Evolutionary conservation across 805 yeast species (phyloP).

Genomic region (Starmera dryadoides): DNA sequence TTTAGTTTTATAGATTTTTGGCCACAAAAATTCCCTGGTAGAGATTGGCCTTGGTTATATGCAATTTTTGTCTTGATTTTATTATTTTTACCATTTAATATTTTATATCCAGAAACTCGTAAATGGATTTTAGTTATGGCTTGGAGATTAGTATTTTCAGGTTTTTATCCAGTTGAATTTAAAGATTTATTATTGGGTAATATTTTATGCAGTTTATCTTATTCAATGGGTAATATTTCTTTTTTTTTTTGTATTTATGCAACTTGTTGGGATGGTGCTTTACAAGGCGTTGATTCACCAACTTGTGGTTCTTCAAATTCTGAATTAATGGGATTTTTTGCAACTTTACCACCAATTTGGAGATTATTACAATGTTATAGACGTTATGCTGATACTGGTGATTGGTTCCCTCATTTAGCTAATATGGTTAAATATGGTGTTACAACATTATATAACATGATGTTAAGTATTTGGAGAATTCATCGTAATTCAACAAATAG

Average conservation of each 20-base stretch:
- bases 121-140: slow-evolving; percentile 69
- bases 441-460: slow-evolving; percentile 59
- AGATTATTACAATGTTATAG: slow-evolving; percentile 85
- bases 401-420: slow-evolving; percentile 93
- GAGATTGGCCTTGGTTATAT: slow-evolving; percentile 77
- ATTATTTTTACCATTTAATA: slow-evolving; percentile 55
- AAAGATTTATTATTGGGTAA: slow-evolving; percentile 92
- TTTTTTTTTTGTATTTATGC: slow-evolving; percentile 81
- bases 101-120: slow-evolving; percentile 55
- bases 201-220: slow-evolving; percentile 80
- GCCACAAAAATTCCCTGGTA: slow-evolving; percentile 51
- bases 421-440: slow-evolving; percentile 74
- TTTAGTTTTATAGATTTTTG: slow-evolving; percentile 67
- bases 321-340: slow-evolving; percentile 71
- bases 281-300: slow-evolving; percentile 27
- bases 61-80: slow-evolving; percentile 43
- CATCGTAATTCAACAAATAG: slow-evolving; percentile 29
- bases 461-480: slow-evolving; percentile 75
- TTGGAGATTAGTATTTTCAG: slow-evolving; percentile 71
- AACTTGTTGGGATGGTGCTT: slow-evolving; percentile 55
- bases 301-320: slow-evolving; percentile 76
- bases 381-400: slow-evolving; percentile 89
- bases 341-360: slow-evolving; percentile 83
- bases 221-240: slow-evolving; percentile 78
- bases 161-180: slow-evolving; percentile 91